These are phyloP conservation scores for Fusarium anthophilum DNA, from an alignment of 2,329 filamentous ascomycete genomes.

Conservation along the genomic window DNA sequence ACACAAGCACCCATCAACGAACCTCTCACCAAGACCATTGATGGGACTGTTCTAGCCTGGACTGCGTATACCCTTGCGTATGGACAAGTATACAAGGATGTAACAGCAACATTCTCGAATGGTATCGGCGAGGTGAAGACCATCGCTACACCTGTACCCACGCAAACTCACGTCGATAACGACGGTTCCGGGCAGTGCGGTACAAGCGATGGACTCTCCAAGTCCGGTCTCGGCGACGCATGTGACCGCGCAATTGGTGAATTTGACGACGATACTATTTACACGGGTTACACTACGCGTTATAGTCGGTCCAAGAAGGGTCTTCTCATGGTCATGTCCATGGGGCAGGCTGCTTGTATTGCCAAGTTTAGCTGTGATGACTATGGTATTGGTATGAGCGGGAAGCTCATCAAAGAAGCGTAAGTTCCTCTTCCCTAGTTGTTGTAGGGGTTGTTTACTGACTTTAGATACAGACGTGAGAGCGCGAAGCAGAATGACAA, in stretches of 20 bases:
- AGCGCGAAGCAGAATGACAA: background rate
- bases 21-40: background rate
- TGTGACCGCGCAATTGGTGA: conserved; percentile 8
- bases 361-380: conserved; percentile 24
- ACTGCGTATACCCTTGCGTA: background rate
- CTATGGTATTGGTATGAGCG: conserved; percentile 27
- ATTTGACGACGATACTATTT: conserved; percentile 6
- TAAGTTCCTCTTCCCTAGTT: background rate
- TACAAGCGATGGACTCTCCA: conserved; percentile 7
- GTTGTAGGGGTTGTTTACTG: background rate
- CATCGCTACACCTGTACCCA: background rate
- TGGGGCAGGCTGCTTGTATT: conserved; percentile 10
- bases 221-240: background rate
- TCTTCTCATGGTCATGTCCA: background rate
- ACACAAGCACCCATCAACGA: conserved; percentile 1
- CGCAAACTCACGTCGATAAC: conserved; percentile 8
- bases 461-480: background rate
- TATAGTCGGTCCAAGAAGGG: conserved; percentile 12
- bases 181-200: conserved; percentile 6
- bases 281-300: conserved; percentile 5
- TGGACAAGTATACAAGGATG: background rate
- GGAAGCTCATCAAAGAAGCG: conserved; percentile 10
- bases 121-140: background rate
- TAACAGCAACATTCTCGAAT: background rate
- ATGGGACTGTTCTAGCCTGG: conserved; percentile 3